Evolutionary conservation across 208 protist genomes (phyloP).

Genomic region (Leishmania turanica): DNA sequence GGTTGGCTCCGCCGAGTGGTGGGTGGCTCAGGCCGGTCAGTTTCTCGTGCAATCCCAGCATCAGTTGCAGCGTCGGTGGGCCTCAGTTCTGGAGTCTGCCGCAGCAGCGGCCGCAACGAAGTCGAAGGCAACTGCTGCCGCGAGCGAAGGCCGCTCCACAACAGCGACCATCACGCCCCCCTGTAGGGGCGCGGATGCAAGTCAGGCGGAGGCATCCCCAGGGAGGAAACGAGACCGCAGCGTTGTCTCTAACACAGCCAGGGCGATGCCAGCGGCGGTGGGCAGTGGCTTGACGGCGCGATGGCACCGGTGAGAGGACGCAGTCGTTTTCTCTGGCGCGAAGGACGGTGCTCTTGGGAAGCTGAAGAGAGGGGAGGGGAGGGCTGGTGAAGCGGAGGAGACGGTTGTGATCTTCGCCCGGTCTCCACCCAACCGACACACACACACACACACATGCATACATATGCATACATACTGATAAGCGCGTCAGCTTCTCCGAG

Average conservation of each 20-base stretch:
- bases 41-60: slow-evolving; percentile 50
- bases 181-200: neutral
- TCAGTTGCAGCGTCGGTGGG: slow-evolving; percentile 53
- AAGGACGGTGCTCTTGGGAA: neutral
- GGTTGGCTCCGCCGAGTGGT: slow-evolving; percentile 49
- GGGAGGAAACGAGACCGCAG: slow-evolving; percentile 9
- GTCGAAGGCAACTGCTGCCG: slow-evolving; percentile 7
- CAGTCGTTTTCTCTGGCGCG: neutral
- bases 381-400: neutral
- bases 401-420: neutral
- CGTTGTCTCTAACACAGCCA: neutral
- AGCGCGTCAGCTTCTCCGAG: neutral
- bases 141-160: neutral
- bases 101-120: slow-evolving; percentile 17
- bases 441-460: neutral
- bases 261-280: neutral
- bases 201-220: neutral
- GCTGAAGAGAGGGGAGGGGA: neutral
- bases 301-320: neutral
- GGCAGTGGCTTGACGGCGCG: neutral
- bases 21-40: slow-evolving; percentile 44
- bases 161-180: neutral
- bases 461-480: neutral
- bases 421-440: neutral
- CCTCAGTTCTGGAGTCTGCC: slow-evolving; percentile 51